Evolutionary conservation across 257 asterid species (phyloP), one percentile per base, ranked within the genome.

Genomic region (Ballota nigra): DNA sequence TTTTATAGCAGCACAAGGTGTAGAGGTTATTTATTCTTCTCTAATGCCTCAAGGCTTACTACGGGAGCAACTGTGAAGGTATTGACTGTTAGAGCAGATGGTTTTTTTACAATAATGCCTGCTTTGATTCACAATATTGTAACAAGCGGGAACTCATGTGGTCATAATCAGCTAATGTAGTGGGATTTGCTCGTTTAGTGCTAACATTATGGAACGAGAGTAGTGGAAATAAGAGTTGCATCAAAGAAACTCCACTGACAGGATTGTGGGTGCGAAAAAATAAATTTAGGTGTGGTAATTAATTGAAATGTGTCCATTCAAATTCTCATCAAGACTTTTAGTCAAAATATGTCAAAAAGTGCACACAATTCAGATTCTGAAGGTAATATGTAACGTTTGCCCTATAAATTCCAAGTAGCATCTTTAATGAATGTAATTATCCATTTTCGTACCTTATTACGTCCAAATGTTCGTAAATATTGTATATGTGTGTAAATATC

Each of bases 91-190:
- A 6, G 29, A 26, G 29, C 55, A 29, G 56, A 58, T 57, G 66
- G 47, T 61, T 40, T 38, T 63, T 6, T n/a, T 58, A 45, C 62
- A 56, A 41, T 3, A 41, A 0, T 45, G 36, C 49, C 73, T 45
- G 29, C 55, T 57, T 68, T 47, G 69, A 23, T 38, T 74, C 23
- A 22, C n/a, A 60, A 49, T 47, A 49, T 31, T 75, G 66, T 51
- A 10, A 3, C 57, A 60, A 49, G 38, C 15, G 53, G 52, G 52
- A 26, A n/a, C 26, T 33, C 31, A 29, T 34, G 31, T 16, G 58
- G 65, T 75, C 47, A 64, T 24, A 24, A 24, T 63, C 51, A 22
- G 38, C 77, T 57, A 63, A 66, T 31, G 47, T 71, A 34, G 72
- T 4, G 15, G 71, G 75, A 43, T 70, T 60, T 15, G n/a, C 71